Evolutionary conservation across 371 early-diverging fungal genomes (phyloP).

Genomic region (Nematocida sp.): DNA sequence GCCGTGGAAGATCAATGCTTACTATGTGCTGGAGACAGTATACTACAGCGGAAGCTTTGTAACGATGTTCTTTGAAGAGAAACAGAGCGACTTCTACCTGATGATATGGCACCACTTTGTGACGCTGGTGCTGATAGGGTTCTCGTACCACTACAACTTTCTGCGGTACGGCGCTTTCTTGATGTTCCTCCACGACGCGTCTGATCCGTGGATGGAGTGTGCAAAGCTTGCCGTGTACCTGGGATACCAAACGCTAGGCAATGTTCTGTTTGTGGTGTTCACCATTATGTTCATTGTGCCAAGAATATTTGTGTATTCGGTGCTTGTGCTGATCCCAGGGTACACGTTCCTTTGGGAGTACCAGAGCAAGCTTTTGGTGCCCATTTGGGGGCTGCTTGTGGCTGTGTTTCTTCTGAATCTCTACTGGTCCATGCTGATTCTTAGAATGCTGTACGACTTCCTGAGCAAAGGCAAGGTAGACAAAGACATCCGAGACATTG

Average conservation of each 20-base stretch:
- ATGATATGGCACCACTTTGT: conserved; percentile 67
- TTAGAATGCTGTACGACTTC: conserved; percentile 43
- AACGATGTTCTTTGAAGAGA: conserved; percentile 54
- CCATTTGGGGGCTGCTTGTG: conserved; percentile 44
- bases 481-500: conserved; percentile 39
- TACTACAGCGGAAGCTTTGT: conserved; percentile 56
- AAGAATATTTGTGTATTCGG: conserved; percentile 60
- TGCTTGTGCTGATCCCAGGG: conserved; percentile 50
- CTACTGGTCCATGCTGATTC: conserved; percentile 42
- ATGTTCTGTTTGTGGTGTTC: conserved; percentile 66
- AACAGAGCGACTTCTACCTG: conserved; percentile 55
- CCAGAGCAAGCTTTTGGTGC: not conserved
- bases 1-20: conserved; percentile 41
- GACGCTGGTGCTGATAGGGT: conserved; percentile 64
- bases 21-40: conserved; percentile 55
- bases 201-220: conserved; percentile 68
- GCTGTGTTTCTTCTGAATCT: conserved; percentile 38
- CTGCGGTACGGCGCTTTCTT: conserved; percentile 66
- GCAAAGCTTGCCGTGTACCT: conserved; percentile 67
- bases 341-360: conserved; percentile 34
- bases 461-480: conserved; percentile 32
- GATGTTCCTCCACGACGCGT: conserved; percentile 66
- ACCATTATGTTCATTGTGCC: conserved; percentile 66
- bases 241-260: conserved; percentile 60
- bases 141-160: conserved; percentile 62